Conservation (phyloP, 2,329 filamentous ascomycete species). For the Periconia digitata region DNA sequence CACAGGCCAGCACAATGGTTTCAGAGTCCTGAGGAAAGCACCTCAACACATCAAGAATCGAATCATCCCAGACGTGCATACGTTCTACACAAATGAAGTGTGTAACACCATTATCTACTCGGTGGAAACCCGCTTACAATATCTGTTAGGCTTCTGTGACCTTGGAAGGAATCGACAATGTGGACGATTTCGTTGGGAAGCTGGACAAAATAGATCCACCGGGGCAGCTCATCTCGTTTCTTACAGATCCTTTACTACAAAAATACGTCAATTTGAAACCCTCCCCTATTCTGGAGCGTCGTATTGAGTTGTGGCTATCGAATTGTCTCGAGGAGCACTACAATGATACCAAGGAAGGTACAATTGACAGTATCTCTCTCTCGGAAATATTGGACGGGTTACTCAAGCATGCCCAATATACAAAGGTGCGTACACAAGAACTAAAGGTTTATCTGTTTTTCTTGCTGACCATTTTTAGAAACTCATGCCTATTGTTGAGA, state of each 20-base stretch:
- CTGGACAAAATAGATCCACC: constrained; percentile 79
- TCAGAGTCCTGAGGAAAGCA: constrained; percentile 62
- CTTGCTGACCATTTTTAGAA: constrained; percentile 24
- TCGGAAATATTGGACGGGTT: constrained; percentile 36
- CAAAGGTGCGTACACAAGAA: constrained; percentile 29
- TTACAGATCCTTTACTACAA: constrained; percentile 75
- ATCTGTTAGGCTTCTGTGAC: constrained; percentile 44
- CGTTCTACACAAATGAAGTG: constrained; percentile 68
- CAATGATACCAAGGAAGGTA: constrained; percentile 17
- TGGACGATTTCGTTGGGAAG: constrained; percentile 68
- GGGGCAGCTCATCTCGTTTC: constrained; percentile 75
- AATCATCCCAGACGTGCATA: constrained; percentile 68
- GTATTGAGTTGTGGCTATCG: constrained; percentile 44
- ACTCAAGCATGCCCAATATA: constrained; percentile 34
- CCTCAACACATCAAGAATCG: constrained; percentile 54
- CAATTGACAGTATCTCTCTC: constrained; percentile 21
- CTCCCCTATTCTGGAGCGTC: constrained; percentile 24
- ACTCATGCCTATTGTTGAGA: constrained; percentile 29
- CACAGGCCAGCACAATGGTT: constrained; percentile 54
- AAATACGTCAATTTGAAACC: constrained; percentile 66
- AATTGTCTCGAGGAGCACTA: constrained; percentile 42
- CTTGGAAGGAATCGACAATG: constrained; percentile 76
- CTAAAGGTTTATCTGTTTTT: neutral
- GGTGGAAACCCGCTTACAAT: constrained; percentile 10
- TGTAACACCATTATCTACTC: constrained; percentile 17